Evolutionary conservation across 768 basidiomycete species (phyloP), one percentile per base, ranked within the genome.

Genomic region (Mycena floridula): DNA sequence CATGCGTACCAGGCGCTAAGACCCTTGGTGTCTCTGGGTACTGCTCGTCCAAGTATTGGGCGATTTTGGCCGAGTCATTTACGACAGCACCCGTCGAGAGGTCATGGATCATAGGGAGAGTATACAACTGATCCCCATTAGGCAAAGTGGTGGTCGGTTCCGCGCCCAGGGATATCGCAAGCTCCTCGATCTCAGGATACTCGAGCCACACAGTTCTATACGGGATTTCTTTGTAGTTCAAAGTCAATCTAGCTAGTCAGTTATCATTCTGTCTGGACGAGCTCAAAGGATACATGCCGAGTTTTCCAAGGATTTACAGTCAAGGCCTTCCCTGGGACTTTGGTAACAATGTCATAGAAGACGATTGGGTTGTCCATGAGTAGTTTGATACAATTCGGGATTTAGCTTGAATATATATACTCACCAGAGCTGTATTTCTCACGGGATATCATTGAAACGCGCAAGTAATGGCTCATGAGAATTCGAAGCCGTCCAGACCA

Each of bases 191-290:
- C 42, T 79, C 73, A 4, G 73, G 72, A 47, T 61, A 73, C 46
- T 77, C 76, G 38, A 76, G 56, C 74, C 74, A 77, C 42, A 62
- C 62, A 1, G 73, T 76, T 48, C 59, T 63, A 57, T 68, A 72
- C 0, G 66, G 48, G n/a, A 68, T 45, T 3, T 52, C 53, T 40
- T 68, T 66, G 49, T 53, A 59, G 50, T 67, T 66, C 15, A 69
- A 48, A 2, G 52, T 50, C 21, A 59, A 60, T 46, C 66, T 65
- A 23, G 57, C 59, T n/a, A n/a, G n/a, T n/a, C n/a, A n/a, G n/a
- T n/a, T n/a, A n/a, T n/a, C n/a, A n/a, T n/a, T n/a, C n/a, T n/a
- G n/a, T n/a, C n/a, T n/a, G n/a, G n/a, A n/a, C n/a, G n/a, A n/a
- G n/a, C n/a, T n/a, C n/a, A n/a, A n/a, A n/a, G n/a, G n/a, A n/a